Base-by-base conservation (phyloP, 371 early-diverging fungal genomes). In the Mucor irregularis region DNA sequence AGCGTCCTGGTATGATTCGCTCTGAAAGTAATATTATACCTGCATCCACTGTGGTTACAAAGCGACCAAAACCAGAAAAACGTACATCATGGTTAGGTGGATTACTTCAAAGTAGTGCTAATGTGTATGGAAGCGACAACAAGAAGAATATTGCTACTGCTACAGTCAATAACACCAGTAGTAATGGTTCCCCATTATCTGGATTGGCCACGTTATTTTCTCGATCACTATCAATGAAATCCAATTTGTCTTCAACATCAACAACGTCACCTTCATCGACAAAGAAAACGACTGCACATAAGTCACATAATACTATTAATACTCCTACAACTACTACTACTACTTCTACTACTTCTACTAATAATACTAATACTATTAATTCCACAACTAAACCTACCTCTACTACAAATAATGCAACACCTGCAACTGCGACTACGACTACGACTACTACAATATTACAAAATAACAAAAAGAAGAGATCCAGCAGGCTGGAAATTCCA, bases 21-120 rank as follows among this genome's bases (percentile, higher is more conserved):
- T 43, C 57, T 8, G 56, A 50, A 37, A 38, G 17, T 34, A 37
- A 17, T n/a, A 34, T 9, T 9, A 30, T 22, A 4, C 28, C 34
- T 3, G 26, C 5, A 7, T 22, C 50, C 4, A 45, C 52, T 3
- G 22, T 19, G 30, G 29, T 24, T 4, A 17, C 38, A 10, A 47
- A 16, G 16, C 35, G n/a, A n/a, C n/a, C 25, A n/a, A 56, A 56
- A n/a, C 40, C 49, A 0, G 53, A 62, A 31, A 59, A 61, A 31
- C 55, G 59, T 22, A 13, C 58, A 3, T 71, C 71, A 0, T 74
- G 74, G 74, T 35, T 68, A 4, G 21, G 59, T 22, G 52, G 56
- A 11, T 30, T 71, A 14, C 61, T 74, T 34, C 35, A 45, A 16
- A 48, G 56, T 28, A 63, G 69, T 47, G 53, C 33, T 35, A 46